Base-by-base conservation (phyloP, 1,284 basidiomycete species). In the Leccinum subatratum region DNA sequence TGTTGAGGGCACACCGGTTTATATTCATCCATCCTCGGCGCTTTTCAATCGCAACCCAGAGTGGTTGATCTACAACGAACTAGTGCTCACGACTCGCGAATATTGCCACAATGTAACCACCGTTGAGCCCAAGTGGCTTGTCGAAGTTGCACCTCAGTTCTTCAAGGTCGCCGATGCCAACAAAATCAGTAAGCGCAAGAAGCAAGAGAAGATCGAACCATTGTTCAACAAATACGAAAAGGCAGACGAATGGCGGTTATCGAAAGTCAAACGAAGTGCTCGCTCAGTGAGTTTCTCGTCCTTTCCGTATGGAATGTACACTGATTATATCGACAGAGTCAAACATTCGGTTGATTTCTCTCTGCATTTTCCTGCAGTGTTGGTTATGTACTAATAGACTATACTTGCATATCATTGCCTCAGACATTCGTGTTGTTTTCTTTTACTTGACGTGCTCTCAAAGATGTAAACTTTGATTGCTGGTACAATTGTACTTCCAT, bases 61-160 rank as follows among this genome's bases (percentile, higher is more conserved):
- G 72, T 87, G 86, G 86, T 72, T 87, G 42, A 83, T 87, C 28
- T 87, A 87, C 73, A 86, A 87, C 68, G 86, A 87, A 73, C 71
- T 87, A 68, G 82, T 87, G 20, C 77, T 88, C 63, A 87, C 86
- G 11, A 87, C 86, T 22, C 85, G 90, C 69, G 96, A 98, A 79
- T 98, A 98, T 78, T 97, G 95, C 82, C 94, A 95, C 76, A 96
- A 96, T 72, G 94, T 96, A 32, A 98, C 95, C 2, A 94, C 95
- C 1, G 89, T 99, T 68, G 97, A 99, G 77, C 96, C 97, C 2
- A 97, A 98, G 79, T 99, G 97, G 97, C 86, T 99, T 16, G 93
- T 96, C 7, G 96, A 99, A 76, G 96, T 98, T 25, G 96, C 97
- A 12, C 96, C 96, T 8, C 92, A 94, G 66, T 98, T 98, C 85